Conservation (phyloP, 2,329 filamentous ascomycete species). For the Alternaria tenuissima region DNA sequence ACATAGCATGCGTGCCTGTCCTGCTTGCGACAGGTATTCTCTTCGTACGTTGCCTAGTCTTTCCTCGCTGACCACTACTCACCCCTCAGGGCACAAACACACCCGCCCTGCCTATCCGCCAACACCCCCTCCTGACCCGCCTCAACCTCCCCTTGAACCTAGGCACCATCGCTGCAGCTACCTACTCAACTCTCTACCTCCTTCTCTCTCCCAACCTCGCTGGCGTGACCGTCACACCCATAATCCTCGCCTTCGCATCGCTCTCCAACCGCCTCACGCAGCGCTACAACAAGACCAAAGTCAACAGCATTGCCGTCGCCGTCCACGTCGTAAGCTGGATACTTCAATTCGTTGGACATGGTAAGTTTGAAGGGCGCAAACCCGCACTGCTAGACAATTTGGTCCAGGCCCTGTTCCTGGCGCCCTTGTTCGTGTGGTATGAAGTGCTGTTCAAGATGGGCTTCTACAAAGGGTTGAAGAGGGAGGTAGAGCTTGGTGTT, state of each 20-base stretch:
- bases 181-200: constrained; percentile 82
- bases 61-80: neutral
- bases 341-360: constrained; percentile 89
- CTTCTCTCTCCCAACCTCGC: constrained; percentile 88
- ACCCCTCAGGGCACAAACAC: constrained; percentile 63
- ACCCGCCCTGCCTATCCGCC: constrained; percentile 52
- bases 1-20: constrained; percentile 79
- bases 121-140: constrained; percentile 41
- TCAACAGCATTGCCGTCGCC: constrained; percentile 69
- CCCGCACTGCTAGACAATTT: constrained; percentile 91
- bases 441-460: constrained; percentile 88
- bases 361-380: constrained; percentile 83
- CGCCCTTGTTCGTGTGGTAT: constrained; percentile 96
- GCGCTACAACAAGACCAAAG: constrained; percentile 63
- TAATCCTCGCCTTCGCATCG: constrained; percentile 78
- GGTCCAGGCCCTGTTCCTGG: constrained; percentile 88
- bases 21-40: constrained; percentile 75
- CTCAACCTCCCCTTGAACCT: constrained; percentile 51
- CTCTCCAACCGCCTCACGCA: constrained; percentile 74
- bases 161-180: constrained; percentile 60
- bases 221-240: constrained; percentile 74
- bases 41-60: constrained; percentile 64
- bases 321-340: constrained; percentile 82
- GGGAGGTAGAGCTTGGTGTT: constrained; percentile 43
- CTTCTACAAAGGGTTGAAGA: constrained; percentile 71